Evolutionary conservation across 805 yeast genomes (phyloP).

Genomic region (Saturnispora dispora): DNA sequence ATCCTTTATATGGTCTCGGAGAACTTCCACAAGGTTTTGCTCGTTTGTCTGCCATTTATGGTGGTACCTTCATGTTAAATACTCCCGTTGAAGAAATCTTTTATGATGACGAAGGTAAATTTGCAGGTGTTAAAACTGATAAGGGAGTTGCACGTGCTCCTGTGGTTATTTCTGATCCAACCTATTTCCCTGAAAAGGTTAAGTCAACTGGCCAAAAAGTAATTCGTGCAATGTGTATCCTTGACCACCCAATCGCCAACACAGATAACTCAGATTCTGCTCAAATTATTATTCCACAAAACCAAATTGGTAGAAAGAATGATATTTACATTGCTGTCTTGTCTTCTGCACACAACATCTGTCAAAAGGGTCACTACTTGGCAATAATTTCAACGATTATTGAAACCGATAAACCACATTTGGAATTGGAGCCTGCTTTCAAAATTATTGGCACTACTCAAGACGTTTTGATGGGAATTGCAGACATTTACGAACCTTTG

Average conservation of each 20-base stretch:
- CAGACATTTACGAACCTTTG: conserved; percentile 80
- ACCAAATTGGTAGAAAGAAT: conserved; percentile 84
- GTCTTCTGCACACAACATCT: conserved; percentile 82
- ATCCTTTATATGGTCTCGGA: conserved; percentile 93
- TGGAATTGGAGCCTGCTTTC: conserved; percentile 90
- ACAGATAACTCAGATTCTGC: conserved; percentile 79
- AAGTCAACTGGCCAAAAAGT: conserved; percentile 64
- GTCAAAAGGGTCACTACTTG: conserved; percentile 78
- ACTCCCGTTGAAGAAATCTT: conserved; percentile 88
- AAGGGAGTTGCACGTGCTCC: conserved; percentile 91
- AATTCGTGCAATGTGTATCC: conserved; percentile 77
- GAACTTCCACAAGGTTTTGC: conserved; percentile 99
- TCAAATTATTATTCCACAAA: conserved; percentile 93
- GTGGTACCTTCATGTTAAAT: conserved; percentile 97
- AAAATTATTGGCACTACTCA: conserved; percentile 71
- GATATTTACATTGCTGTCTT: conserved; percentile 92
- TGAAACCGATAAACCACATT: conserved; percentile 87
- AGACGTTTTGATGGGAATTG: conserved; percentile 89
- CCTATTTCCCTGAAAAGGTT: conserved; percentile 85
- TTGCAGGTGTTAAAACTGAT: conserved; percentile 81
- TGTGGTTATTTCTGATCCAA: conserved; percentile 92
- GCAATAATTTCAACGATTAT: conserved; percentile 92
- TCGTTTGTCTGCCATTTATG: conserved; percentile 90
- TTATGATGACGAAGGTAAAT: conserved; percentile 62
- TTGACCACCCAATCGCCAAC: conserved; percentile 82